These are phyloP conservation scores for Astragalus glycyphyllos DNA, from an alignment of 306 rosid genomes.

Conservation along the genomic window DNA sequence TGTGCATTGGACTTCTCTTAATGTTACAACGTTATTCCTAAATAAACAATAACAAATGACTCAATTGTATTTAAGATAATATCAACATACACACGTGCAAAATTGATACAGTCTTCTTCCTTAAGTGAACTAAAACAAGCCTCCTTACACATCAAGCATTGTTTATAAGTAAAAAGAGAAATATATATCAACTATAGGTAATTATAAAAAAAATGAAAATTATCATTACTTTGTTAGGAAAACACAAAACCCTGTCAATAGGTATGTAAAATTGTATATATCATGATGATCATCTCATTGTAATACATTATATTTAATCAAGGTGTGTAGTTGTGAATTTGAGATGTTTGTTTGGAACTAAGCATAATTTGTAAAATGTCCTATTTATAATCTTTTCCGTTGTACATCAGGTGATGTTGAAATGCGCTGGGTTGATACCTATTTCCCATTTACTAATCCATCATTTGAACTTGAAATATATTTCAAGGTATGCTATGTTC, in stretches of 20 bases:
- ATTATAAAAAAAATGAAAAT: conserved; percentile 5
- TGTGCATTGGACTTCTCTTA: background rate
- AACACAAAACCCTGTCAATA: conserved; percentile 6
- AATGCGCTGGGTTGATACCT: conserved; percentile 98
- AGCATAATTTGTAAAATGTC: conserved; percentile 19
- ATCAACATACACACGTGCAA: background rate
- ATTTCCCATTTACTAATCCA: conserved; percentile 93
- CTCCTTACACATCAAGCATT: conserved; percentile 22
- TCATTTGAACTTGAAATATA: conserved; percentile 96
- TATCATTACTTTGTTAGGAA: conserved; percentile 4
- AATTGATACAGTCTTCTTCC: conserved; percentile 15
- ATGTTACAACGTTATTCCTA: conserved; percentile 2
- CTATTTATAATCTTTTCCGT: conserved; percentile 27
- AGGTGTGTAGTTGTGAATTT: conserved; percentile 27
- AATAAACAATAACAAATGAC: background rate
- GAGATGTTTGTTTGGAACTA: conserved; percentile 16
- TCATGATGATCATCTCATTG: conserved; percentile 25
- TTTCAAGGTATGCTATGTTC: conserved; percentile 68
- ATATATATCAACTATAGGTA: conserved; percentile 18
- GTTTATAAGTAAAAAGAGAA: conserved; percentile 14
- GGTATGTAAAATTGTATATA: conserved; percentile 18
- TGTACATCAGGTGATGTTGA: conserved; percentile 80
- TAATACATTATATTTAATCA: background rate
- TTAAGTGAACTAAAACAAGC: background rate
- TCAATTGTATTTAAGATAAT: conserved; percentile 16